Evolutionary conservation across 148 eudicot genomes (phyloP).

Genomic region (Silene conica): DNA sequence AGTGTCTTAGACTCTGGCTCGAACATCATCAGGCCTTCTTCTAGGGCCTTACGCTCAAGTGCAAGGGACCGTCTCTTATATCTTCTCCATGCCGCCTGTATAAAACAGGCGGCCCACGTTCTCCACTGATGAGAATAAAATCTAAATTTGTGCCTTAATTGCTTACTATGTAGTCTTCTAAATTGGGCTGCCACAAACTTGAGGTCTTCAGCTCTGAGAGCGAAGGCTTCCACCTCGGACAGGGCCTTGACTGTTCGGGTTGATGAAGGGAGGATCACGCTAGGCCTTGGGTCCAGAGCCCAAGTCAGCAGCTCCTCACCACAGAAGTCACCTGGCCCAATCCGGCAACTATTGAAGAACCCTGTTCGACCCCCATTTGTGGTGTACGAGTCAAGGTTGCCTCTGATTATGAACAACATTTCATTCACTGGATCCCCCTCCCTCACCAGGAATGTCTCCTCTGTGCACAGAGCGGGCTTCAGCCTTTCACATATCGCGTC

Average conservation of each 20-base stretch:
- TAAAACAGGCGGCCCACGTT: conserved; percentile 74
- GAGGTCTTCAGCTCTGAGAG: conserved; percentile 60
- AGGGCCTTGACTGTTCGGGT: conserved; percentile 75
- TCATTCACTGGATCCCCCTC: conserved; percentile 84
- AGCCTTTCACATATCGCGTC: conserved; percentile 87
- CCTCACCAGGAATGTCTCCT: conserved; percentile 55
- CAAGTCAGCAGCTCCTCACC: conserved; percentile 84
- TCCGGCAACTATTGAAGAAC: conserved; percentile 60
- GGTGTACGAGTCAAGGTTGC: conserved; percentile 65
- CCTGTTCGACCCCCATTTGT: conserved; percentile 85
- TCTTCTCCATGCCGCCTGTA: conserved; percentile 78
- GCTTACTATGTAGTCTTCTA: conserved; percentile 70
- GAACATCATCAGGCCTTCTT: conserved; percentile 6
- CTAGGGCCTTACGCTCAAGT: conserved; percentile 30
- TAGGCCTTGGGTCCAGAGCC: conserved; percentile 64
- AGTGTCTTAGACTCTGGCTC: conserved; percentile 6
- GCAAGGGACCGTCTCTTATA: conserved; percentile 35
- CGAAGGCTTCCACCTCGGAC: conserved; percentile 79
- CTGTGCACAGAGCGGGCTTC: conserved; percentile 61
- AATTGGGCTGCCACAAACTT: conserved; percentile 74
- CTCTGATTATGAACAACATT: conserved; percentile 84
- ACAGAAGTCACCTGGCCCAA: conserved; percentile 75
- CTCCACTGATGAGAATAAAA: conserved; percentile 87
- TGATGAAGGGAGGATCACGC: conserved; percentile 63
- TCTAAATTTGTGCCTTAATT: conserved; percentile 64